These are phyloP conservation scores for Peribolospora kevripleyi DNA, from an alignment of 768 basidiomycete genomes.

Conservation along the genomic window DNA sequence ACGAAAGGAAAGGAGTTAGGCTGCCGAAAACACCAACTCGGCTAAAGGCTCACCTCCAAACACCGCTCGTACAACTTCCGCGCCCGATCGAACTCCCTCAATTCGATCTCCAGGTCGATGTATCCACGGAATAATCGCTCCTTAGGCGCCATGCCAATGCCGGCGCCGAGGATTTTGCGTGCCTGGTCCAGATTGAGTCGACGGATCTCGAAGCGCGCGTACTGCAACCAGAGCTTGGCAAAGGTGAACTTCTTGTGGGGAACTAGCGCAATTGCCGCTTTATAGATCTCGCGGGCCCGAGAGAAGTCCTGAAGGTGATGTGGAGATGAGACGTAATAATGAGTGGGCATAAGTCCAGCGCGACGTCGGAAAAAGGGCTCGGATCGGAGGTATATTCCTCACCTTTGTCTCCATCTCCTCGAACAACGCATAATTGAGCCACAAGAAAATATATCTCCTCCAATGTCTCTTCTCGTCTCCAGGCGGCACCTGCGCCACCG, in stretches of 20 bases:
- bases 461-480: conserved; percentile 69
- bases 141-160: conserved; percentile 89
- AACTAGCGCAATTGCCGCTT: conserved; percentile 62
- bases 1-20: too few species aligned
- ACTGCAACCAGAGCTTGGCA: conserved; percentile 84
- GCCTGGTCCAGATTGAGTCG: conserved; percentile 57
- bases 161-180: conserved; percentile 64
- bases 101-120: conserved; percentile 77
- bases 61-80: conserved; percentile 81
- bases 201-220: conserved; percentile 75
- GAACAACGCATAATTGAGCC: conserved; percentile 63
- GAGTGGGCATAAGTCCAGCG: neutral
- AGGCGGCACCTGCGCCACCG: conserved; percentile 84
- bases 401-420: conserved; percentile 92
- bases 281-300: conserved; percentile 73
- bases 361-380: neutral
- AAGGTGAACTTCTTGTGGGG: conserved; percentile 96
- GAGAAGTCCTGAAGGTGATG: conserved; percentile 39
- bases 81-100: conserved; percentile 87
- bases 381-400: conserved; percentile 7
- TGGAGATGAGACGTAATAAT: neutral
- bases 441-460: conserved; percentile 24
- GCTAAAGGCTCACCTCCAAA: conserved; percentile 40
- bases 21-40: too few species aligned
- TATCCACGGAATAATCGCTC: conserved; percentile 88